These are phyloP conservation scores for Yarrowia sp. DNA, from an alignment of 805 yeast genomes.

Conservation along the genomic window DNA sequence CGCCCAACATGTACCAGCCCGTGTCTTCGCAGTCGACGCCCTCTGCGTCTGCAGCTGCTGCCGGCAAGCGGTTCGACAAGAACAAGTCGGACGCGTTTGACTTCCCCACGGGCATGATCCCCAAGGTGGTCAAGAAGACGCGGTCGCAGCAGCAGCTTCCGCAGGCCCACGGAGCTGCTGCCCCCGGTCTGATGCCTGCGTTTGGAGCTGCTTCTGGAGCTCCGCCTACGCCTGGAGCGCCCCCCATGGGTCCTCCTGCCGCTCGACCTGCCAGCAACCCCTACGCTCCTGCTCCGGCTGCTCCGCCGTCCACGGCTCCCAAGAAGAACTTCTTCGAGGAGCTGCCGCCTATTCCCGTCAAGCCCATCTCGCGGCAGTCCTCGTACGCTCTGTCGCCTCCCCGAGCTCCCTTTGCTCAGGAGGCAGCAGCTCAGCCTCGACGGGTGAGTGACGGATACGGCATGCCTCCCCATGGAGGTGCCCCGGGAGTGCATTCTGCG, in stretches of 20 bases:
- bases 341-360: constrained; percentile 68
- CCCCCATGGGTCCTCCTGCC: neutral
- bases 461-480: constrained; percentile 1
- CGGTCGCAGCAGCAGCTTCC: constrained; percentile 22
- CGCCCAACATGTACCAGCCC: constrained; percentile 17
- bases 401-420: constrained; percentile 13
- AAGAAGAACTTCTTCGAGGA: constrained; percentile 46
- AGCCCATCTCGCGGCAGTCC: constrained; percentile 30
- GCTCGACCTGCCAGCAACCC: constrained; percentile 13
- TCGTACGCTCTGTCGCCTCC: constrained; percentile 16
- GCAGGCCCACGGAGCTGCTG: constrained; percentile 13
- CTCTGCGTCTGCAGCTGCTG: neutral
- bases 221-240: constrained; percentile 4
- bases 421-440: constrained; percentile 10
- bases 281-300: constrained; percentile 1
- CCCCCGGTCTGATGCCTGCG: constrained; percentile 8
- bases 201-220: constrained; percentile 16
- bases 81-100: constrained; percentile 37
- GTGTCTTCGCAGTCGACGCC: neutral
- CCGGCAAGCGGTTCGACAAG: constrained; percentile 29
- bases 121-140: constrained; percentile 28
- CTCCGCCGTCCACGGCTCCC: constrained; percentile 16
- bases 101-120: constrained; percentile 35
- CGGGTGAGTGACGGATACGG: constrained; percentile 11
- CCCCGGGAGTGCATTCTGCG: constrained; percentile 7